Base-by-base conservation (phyloP, 208 protist genomes). In the Porcisia deanei region DNA sequence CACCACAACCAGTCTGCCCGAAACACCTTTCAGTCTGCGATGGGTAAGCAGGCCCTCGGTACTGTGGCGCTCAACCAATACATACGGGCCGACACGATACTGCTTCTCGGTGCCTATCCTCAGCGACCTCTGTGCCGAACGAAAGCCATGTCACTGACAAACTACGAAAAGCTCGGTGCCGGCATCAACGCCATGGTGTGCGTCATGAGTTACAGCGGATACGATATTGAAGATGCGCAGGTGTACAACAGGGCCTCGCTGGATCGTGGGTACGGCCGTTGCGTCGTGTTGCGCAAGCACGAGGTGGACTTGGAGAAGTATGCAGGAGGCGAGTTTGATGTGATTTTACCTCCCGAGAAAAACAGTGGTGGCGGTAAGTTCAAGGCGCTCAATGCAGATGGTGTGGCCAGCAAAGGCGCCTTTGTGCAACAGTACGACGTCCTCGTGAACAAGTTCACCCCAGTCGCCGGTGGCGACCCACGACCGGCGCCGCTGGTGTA, bases 11-110 rank as follows among this genome's bases (percentile, higher is more conserved):
- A 99, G 87, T 99, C 99, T 2, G 99, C 99, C 22, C 92, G 99
- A 52, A 99, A 99, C 86, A 99, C 99, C 4, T 99, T 99, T 83
- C 99, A 99, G 93, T 99, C 98, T 71, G 99, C 99, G 65, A 99
- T 99, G 99, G 99, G 99, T 73, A 99, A 99, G 82, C 99, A 99
- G 85, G 99, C 98, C 3, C 98, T 99, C 16, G 98, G 98, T 53
- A 92, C 91, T 10, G 98, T 99, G 85, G 95, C 92, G 12, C 97
- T 93, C 45, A 99, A 99, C 83, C 94, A 98, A 86, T 94, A 95
- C 73, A 91, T 97, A 41, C 92, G 99, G 61, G 98, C 99, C 20
- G 99, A 99, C 85, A 99, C 99, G 20, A 88, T 99, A 1, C 84
- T 99, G 37, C 99, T 99, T 75, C 83, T 99, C 25, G 84, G 99